Evolutionary conservation across 768 basidiomycete genomes (phyloP), one percentile per base, ranked within the genome.

Genomic region (Phanerochaete carnosa): DNA sequence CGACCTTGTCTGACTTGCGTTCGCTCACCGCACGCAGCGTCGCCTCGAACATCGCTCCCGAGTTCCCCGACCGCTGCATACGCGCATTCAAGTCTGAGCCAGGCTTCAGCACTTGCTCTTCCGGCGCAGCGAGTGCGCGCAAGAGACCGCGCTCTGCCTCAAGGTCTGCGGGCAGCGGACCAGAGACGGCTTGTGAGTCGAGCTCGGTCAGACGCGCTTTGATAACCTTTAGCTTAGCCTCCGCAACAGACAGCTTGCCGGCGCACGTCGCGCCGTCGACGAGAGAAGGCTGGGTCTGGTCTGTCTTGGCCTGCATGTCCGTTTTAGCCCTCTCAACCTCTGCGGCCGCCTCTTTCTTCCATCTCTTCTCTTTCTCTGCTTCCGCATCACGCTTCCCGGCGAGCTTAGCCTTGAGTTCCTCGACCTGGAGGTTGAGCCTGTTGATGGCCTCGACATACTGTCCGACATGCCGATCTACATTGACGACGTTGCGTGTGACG

Each of bases 381-480:
- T 93, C 90, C 15, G 80, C 68, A 49, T 75, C 76, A 58, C 83
- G 76, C 75, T 89, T 89, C 2, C 87, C 90, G 3, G 89, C 84
- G 43, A 97, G 79, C 74, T 90, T 92, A 52, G 86, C 85, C 75
- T 95, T 95, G 64, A 98, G 85, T 68, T 91, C 88, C 29, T 85
- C 83, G 60, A 98, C 89, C 74, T 95, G 89, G 39, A 80, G 73
- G 65, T 94, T 91, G 64, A 96, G 87, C 57, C 92, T 79, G 69
- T 94, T 91, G 68, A 98, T 97, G 55, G 94, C 93, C 73, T 94
- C 92, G 49, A 97, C 92, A 69, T 98, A 99, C 74, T 89, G 92
- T 35, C 92, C 93, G 62, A 98, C 95, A 70, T 98, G 94, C 16
- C 95, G 84, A 68, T 96, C 89, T 63, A 98, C 93, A 64, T 95